phyloP scores from a whole-genome alignment of 176 grass and related monocot species.

The Luzula sylvatica region DNA sequence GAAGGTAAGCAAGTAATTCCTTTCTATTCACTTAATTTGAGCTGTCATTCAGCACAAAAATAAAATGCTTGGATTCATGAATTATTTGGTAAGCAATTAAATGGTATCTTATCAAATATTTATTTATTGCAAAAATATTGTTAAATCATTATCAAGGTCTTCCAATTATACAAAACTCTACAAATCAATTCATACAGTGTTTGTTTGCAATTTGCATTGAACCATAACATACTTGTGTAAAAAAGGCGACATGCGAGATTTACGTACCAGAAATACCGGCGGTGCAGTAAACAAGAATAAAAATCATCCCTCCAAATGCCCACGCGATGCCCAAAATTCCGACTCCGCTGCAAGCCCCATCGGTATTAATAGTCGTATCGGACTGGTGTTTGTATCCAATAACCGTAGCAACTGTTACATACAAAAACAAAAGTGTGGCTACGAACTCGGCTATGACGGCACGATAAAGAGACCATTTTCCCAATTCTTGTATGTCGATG shows the following conservation, averaged over 20 bases:
- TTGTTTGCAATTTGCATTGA: too few species aligned
- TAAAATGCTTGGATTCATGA: slow-evolving; percentile 8
- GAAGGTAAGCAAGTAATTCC: too few species aligned
- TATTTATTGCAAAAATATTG: too few species aligned
- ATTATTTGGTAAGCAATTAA: slow-evolving; percentile 3
- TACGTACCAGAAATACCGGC: slow-evolving; percentile 74
- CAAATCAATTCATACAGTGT: too few species aligned
- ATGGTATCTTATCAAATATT: background rate
- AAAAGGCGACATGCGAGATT: background rate
- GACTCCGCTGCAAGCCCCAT: slow-evolving; percentile 57
- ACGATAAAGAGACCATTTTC: slow-evolving; percentile 70
- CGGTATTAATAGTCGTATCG: background rate
- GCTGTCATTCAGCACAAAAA: background rate
- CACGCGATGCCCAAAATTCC: slow-evolving; percentile 88
- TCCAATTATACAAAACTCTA: too few species aligned
- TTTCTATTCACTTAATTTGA: slow-evolving; percentile 11
- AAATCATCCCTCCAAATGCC: slow-evolving; percentile 99
- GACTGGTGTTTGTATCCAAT: slow-evolving; percentile 89
- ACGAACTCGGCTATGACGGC: slow-evolving; percentile 89
- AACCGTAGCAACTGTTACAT: slow-evolving; percentile 70
- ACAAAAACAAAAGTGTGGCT: slow-evolving; percentile 86
- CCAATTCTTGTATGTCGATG: slow-evolving; percentile 61
- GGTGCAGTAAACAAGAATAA: slow-evolving; percentile 98
- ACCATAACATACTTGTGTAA: too few species aligned
- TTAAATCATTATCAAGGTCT: too few species aligned